phyloP scores from a whole-genome alignment of 306 rosid genomes.

The Cucumis hystrix region DNA sequence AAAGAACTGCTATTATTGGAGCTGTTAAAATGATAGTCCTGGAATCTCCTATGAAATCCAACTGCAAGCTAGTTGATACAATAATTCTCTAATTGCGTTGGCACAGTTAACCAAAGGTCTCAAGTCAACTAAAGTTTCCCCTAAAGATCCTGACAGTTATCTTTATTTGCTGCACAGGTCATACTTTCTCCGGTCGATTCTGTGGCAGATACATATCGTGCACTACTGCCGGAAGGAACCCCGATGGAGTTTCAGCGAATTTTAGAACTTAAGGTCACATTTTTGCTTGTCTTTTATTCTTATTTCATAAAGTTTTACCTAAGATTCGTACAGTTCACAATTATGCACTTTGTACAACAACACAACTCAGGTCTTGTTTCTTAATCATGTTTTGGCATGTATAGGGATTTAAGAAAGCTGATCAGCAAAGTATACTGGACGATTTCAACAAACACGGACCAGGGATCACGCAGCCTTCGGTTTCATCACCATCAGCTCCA shows the following conservation, averaged over 20 bases:
- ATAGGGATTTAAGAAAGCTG: constrained; percentile 88
- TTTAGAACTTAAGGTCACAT: constrained; percentile 84
- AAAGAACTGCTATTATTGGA: background rate
- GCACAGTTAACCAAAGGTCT: background rate
- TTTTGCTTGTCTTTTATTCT: background rate
- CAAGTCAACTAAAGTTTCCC: background rate
- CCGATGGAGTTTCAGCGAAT: constrained; percentile 97
- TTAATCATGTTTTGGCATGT: background rate
- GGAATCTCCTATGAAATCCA: background rate
- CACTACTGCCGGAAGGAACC: constrained; percentile 95
- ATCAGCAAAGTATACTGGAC: constrained; percentile 81
- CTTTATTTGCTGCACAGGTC: constrained; percentile 40
- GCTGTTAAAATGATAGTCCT: background rate
- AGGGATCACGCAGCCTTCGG: constrained; percentile 58
- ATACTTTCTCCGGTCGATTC: constrained; percentile 93
- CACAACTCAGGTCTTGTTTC: too few species aligned
- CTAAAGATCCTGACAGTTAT: background rate
- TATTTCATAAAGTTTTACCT: background rate
- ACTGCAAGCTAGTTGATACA: background rate
- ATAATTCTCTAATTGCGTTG: background rate
- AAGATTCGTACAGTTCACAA: background rate
- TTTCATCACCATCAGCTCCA: constrained; percentile 31
- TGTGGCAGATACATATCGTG: constrained; percentile 92
- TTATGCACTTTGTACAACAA: background rate
- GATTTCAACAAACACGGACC: constrained; percentile 94